Evolutionary conservation across 805 yeast species (phyloP), one percentile per base, ranked within the genome.

Genomic region (Candida insectorum): DNA sequence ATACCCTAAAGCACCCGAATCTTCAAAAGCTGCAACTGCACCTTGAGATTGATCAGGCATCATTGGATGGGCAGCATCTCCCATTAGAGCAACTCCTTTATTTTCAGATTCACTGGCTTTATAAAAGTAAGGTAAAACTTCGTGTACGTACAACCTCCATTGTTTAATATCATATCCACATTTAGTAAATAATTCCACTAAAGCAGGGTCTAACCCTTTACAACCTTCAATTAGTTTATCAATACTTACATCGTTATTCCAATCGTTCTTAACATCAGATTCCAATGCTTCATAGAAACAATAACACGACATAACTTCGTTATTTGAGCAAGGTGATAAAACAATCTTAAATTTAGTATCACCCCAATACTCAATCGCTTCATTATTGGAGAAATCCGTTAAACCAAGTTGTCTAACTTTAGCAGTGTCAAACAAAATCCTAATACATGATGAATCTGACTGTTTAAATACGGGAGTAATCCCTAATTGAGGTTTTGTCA

Each of bases 21-120:
- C 54, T 40, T 49, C 54, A 22, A 49, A 39, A 11, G 54, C 54
- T 18, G 44, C 44, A 13, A 45, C 54, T 8, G 54, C 54, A 16
- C 54, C 54, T 35, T 48, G 54, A 18, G 44, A 28, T 27, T 42
- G 45, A 34, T 47, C 45, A 25, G 54, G 53, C 37, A 48, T 36
- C 54, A 49, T 49, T 8, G 54, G 43, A 35, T 49, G 54, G 5
- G 52, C 52, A 17, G 54, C 51, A 41, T 49, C 54, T n/a, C 54
- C 54, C 14, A 48, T 22, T 23, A 48, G 37, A n/a, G 34, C 47
- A 16, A 47, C 51, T 4, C 41, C 41, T 24, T 34, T 38, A 8
- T 28, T 30, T 16, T 45, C 47, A 14, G 35, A 33, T 15, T 43
- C 44, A 19, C 35, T 42, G 14, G 39, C 44, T 28, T 40, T 34